A percentile compares a stretch with the other conserved stretches of the same genome.
Conservation (phyloP, 2,329 filamentous ascomycete genomes). For the Trichoderma breve region DNA sequence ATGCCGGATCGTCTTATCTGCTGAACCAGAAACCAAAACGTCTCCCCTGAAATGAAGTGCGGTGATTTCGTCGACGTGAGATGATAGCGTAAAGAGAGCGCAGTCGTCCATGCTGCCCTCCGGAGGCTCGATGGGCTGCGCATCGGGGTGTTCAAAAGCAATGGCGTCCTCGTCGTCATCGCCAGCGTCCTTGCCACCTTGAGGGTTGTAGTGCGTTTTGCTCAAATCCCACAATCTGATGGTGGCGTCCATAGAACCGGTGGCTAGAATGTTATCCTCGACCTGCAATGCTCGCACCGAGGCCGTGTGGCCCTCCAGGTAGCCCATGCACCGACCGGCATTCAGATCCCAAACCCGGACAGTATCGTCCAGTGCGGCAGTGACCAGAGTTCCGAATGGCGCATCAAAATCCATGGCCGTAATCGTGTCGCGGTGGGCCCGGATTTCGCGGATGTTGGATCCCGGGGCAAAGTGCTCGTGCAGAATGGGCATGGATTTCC, state of each 20-base stretch:
- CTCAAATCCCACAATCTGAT: constrained; percentile 94
- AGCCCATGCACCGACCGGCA: constrained; percentile 84
- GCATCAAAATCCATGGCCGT: constrained; percentile 93
- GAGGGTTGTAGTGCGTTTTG: constrained; percentile 78
- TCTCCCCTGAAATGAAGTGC: constrained; percentile 88
- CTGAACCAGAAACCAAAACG: constrained; percentile 89
- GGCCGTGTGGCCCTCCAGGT: constrained; percentile 89
- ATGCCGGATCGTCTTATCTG: constrained; percentile 94
- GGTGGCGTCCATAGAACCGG: constrained; percentile 90
- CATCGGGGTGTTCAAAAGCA: constrained; percentile 69
- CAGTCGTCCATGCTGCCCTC: constrained; percentile 85
- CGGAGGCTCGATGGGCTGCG: constrained; percentile 66
- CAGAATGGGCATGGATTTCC: constrained; percentile 88
- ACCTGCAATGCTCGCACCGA: constrained; percentile 91
- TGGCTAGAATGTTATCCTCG: constrained; percentile 92
- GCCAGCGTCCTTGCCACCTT: constrained; percentile 55
- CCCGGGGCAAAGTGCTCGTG: constrained; percentile 95
- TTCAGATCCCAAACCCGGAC: constrained; percentile 97
- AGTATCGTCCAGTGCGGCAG: constrained; percentile 87
- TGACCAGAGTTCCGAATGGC: constrained; percentile 95
- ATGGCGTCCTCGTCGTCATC: constrained; percentile 65
- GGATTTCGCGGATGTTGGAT: constrained; percentile 81
- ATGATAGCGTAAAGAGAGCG: constrained; percentile 80
- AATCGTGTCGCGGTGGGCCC: constrained; percentile 83
- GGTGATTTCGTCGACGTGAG: constrained; percentile 92